phyloP scores from a whole-genome alignment of 202 grass and related monocot genomes.

The Elaeis oleifera region DNA sequence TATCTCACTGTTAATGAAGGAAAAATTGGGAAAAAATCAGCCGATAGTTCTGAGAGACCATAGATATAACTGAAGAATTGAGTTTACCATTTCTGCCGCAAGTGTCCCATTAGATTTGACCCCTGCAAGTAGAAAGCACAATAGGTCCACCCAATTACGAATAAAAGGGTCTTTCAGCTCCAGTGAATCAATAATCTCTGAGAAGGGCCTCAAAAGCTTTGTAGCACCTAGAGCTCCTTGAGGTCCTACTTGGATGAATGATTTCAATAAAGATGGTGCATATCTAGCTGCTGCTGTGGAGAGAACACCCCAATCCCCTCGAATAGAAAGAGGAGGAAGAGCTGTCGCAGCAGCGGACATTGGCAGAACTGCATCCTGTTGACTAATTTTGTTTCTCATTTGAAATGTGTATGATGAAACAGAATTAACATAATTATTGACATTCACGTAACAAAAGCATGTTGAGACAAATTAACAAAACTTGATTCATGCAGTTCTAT shows the following conservation, averaged over 20 bases:
- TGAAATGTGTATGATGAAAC: constrained; percentile 14
- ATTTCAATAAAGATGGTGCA: constrained; percentile 77
- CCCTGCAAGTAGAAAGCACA: constrained; percentile 93
- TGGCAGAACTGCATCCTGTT: constrained; percentile 79
- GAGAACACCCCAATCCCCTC: constrained; percentile 68
- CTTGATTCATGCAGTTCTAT: too few relatives aligned
- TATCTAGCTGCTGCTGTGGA: constrained; percentile 72
- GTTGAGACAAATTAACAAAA: too few relatives aligned
- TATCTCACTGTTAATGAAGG: too few relatives aligned
- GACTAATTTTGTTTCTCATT: constrained; percentile 24
- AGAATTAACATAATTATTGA: neutral
- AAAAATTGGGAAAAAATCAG: too few relatives aligned
- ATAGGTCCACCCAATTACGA: constrained; percentile 77
- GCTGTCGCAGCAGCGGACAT: constrained; percentile 89
- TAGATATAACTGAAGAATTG: neutral
- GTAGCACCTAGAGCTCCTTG: constrained; percentile 70
- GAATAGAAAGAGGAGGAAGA: constrained; percentile 90
- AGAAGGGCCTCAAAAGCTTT: constrained; percentile 83
- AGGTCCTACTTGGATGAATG: constrained; percentile 86
- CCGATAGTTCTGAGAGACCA: neutral
- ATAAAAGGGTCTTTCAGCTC: constrained; percentile 74
- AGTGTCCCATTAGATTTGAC: constrained; percentile 88
- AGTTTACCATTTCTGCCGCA: constrained; percentile 89
- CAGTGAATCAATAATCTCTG: constrained; percentile 74
- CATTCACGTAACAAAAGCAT: too few relatives aligned